Evolutionary conservation across 768 basidiomycete species (phyloP), one percentile per base, ranked within the genome.

Genomic region (Pleurotus salmoneostramineus): DNA sequence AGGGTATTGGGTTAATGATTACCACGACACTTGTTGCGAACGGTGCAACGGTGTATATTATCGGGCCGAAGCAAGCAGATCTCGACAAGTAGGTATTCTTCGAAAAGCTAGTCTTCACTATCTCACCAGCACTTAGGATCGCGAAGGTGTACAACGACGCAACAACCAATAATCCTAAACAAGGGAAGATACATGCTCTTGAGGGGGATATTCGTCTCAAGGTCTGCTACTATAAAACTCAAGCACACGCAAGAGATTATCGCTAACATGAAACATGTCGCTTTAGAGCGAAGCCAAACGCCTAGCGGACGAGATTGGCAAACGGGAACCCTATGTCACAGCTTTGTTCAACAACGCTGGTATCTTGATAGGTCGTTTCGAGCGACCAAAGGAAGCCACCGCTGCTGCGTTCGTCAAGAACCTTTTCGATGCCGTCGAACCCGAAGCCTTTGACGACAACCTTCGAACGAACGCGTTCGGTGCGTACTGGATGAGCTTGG

Each of bases 401-500:
- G 78, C 77, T 6, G 69, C 68, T 1, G 73, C 71, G 12, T 79
- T 72, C 61, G 69, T 74, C 21, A 63, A 70, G 5, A 72, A 70
- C 2, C 75, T 73, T 63, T 77, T 77, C 62, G 75, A 77, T 48
- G 60, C 64, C 2, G 63, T 79, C 37, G 50, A 72, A 4, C 68
- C 75, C 40, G 71, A 74, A 3, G 64, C 69, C 14, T 80, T 80
- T 56, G 64, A 70, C 56, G 66, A 74, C 45, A 62, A 61, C 15
- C 50, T 74, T 31, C 66, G 67, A 56, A 74, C 75, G 15, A 79
- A 79, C 58, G 72, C 76, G 0, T 69, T 76, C 11, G 78, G 75
- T 0, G 77, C 81, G 5, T 82, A 81, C 65, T 84, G 82, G 78
- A 69, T 82, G 15, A 77, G 81, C 0, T 78, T 82, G 62, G 81